A percentile compares a stretch with the other conserved stretches of the same genome.
These are phyloP conservation scores for Grifola frondosa DNA, from an alignment of 1,284 basidiomycete species.

Conservation along the genomic window DNA sequence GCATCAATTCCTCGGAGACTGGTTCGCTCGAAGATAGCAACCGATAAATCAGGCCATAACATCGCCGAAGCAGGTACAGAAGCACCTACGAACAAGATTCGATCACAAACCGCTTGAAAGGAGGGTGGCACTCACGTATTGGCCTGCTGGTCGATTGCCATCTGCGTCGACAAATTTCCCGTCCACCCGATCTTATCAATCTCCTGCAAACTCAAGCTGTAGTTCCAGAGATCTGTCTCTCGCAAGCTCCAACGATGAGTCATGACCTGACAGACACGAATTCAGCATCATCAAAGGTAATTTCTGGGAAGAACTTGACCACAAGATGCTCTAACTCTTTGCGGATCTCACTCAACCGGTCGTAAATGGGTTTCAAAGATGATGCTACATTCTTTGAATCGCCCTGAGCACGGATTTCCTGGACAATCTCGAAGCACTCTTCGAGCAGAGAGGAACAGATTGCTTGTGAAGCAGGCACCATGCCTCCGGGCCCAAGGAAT, in stretches of 20 bases:
- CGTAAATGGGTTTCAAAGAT: slow-evolving; percentile 92
- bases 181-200: slow-evolving; percentile 96
- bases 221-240: slow-evolving; percentile 96
- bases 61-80: slow-evolving; percentile 89
- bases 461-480: slow-evolving; percentile 88
- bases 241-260: slow-evolving; percentile 97
- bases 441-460: slow-evolving; percentile 89
- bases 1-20: slow-evolving; percentile 98
- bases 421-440: slow-evolving; percentile 94
- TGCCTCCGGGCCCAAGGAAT: slow-evolving; percentile 91
- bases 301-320: slow-evolving; percentile 1
- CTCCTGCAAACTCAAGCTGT: slow-evolving; percentile 91
- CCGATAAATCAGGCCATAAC: slow-evolving; percentile 95
- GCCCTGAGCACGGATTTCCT: slow-evolving; percentile 94
- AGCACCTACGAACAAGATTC: slow-evolving; percentile 65
- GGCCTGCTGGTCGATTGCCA: slow-evolving; percentile 86
- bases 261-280: slow-evolving; percentile 39
- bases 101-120: background rate
- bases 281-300: background rate
- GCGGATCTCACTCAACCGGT: slow-evolving; percentile 85
- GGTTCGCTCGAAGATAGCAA: slow-evolving; percentile 97
- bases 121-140: slow-evolving; percentile 65
- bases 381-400: slow-evolving; percentile 88
- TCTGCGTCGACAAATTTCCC: slow-evolving; percentile 97
- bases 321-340: slow-evolving; percentile 87